Evolutionary conservation across 371 early-diverging fungal species (phyloP).

Genomic region (Zancudomyces culisetae): DNA sequence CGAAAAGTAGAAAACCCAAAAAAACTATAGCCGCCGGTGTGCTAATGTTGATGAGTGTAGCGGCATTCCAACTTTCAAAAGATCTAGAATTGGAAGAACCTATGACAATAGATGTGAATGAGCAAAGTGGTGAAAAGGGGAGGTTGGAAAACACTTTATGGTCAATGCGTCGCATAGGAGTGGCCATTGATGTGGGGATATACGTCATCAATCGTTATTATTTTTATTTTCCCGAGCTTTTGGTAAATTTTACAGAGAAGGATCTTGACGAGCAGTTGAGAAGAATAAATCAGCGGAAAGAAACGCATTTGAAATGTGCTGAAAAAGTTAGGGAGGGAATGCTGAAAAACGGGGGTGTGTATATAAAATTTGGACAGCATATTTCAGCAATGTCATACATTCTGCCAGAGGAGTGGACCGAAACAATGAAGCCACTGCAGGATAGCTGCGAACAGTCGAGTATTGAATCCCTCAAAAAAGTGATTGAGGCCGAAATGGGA

Average conservation of each 20-base stretch:
- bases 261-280: conserved; percentile 5
- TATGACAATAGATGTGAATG: background rate
- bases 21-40: background rate
- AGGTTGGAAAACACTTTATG: background rate
- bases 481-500: conserved; percentile 55
- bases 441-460: conserved; percentile 63
- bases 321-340: conserved; percentile 12
- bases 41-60: background rate
- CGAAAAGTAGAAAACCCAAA: background rate
- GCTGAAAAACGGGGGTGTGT: conserved; percentile 60
- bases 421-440: conserved; percentile 65
- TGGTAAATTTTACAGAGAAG: background rate
- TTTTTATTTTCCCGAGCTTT: background rate
- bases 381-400: conserved; percentile 65
- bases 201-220: background rate
- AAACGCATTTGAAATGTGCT: conserved; percentile 21
- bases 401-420: conserved; percentile 76
- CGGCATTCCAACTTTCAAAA: background rate
- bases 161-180: background rate
- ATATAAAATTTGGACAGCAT: conserved; percentile 85
- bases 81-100: background rate
- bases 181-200: background rate
- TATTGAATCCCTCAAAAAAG: conserved; percentile 37
- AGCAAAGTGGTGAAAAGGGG: background rate
- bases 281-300: conserved; percentile 7